Evolutionary conservation across 257 asterid genomes (phyloP), one percentile per base, ranked within the genome.

Genomic region (Plantago elongata): DNA sequence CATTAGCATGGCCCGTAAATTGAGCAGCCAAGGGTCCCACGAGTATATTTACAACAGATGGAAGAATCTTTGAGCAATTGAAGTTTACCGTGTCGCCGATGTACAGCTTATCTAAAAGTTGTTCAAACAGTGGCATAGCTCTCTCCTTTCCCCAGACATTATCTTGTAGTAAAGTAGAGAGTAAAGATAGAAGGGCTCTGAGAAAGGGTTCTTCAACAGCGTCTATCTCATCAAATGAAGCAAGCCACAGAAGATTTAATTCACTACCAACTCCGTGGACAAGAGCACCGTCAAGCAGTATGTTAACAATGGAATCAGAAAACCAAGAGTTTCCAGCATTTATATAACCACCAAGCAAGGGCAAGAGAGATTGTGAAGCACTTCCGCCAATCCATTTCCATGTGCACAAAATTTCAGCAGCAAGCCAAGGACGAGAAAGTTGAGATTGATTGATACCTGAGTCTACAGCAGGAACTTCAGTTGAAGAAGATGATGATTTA

Each of bases 361-460:
- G 92, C 45, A 93, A 62, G 73, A 93, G 84, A 37, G 97, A 76
- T 68, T 81, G 67, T 72, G 73, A 69, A 69, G 81, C 95, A 77
- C 75, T 77, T 69, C 97, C 96, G 47, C 92, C 87, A 68, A 71
- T 76, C 99, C 99, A 93, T 65, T 84, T 79, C 97, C 97, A 87
- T 47, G 97, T 73, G 86, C 99, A 93, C 63, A 93, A 81, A 52
- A 93, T 79, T 78, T 93, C 99, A 67, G 87, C 97, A 60, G 96
- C 99, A 75, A 93, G 96, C 99, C 99, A 93, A 60, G 97, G 86
- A 49, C 99, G 94, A 65, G 94, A 69, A 78, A 75, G 70, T 30
- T 65, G 81, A 70, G 73, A 69, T 51, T 67, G 74, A 68, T 77
- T 40, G 51, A 71, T 69, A 60, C 68, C 57, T 48, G 56, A 77